Evolutionary conservation across 805 yeast genomes (phyloP).

Genomic region (Wickerhamomyces ciferrii): DNA sequence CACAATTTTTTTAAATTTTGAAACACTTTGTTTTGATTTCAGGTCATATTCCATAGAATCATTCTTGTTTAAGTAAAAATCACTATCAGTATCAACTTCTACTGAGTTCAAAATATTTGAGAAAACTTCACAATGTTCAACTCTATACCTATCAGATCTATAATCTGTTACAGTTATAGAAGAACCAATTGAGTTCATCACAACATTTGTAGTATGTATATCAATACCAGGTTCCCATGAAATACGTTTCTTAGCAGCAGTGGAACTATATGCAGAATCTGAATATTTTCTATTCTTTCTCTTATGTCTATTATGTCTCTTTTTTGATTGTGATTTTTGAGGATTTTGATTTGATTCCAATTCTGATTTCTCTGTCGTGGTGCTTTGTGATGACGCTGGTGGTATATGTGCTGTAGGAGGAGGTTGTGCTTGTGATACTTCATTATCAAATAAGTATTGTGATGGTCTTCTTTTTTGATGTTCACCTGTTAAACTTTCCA

Average conservation of each 20-base stretch:
- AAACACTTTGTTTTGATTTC: conserved; percentile 12
- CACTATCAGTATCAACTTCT: conserved; percentile 1
- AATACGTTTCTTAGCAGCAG: conserved; percentile 32
- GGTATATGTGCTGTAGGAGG: not conserved
- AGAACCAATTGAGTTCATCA: conserved; percentile 47
- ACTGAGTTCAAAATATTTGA: conserved; percentile 7
- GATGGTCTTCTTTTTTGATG: not conserved
- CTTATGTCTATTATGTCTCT: conserved; percentile 2
- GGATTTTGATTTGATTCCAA: not conserved
- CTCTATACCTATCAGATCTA: conserved; percentile 35
- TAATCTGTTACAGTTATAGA: conserved; percentile 50
- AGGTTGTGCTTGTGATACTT: not conserved
- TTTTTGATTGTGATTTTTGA: conserved; percentile 4
- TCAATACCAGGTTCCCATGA: conserved; percentile 62
- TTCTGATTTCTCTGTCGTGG: not conserved
- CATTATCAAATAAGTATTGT: not conserved
- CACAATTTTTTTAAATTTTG: conserved; percentile 27
- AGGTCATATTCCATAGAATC: not conserved
- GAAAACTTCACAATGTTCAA: conserved; percentile 36
- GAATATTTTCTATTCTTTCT: conserved; percentile 22
- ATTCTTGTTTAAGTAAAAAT: conserved; percentile 4
- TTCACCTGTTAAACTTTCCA: not conserved
- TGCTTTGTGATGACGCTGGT: not conserved
- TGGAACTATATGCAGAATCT: conserved; percentile 31
- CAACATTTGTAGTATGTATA: conserved; percentile 43